These are phyloP conservation scores for Aspergillus ellipticus DNA, from an alignment of 495 filamentous ascomycete species.

Conservation along the genomic window DNA sequence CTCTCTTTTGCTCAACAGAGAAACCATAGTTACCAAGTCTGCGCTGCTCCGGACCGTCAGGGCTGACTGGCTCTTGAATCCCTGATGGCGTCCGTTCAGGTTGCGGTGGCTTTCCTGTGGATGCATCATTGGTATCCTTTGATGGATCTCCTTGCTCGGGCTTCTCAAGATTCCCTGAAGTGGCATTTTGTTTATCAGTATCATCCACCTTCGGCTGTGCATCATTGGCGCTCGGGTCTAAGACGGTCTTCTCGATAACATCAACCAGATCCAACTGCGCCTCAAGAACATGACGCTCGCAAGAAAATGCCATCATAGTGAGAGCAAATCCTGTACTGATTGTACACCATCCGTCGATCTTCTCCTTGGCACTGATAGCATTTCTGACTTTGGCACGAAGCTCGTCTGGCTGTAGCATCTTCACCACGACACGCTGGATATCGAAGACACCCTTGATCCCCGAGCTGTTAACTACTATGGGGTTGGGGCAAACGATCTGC, in stretches of 20 bases:
- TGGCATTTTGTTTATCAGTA: neutral
- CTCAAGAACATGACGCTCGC: conserved; percentile 8
- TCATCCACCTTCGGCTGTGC: neutral
- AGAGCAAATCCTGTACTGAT: conserved; percentile 17
- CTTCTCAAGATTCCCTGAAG: neutral
- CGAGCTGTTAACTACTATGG: conserved; percentile 14
- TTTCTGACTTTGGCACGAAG: conserved; percentile 12
- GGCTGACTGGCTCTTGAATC: neutral
- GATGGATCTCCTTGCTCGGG: neutral
- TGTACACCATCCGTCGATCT: conserved; percentile 20
- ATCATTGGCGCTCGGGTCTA: neutral
- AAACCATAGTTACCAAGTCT: conserved; percentile 1
- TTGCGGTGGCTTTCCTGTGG: neutral
- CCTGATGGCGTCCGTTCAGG: neutral
- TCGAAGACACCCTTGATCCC: conserved; percentile 20
- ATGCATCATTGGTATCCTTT: neutral
- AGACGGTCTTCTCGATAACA: conserved; percentile 9
- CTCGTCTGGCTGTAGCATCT: conserved; percentile 10
- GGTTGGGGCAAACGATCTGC: conserved; percentile 13
- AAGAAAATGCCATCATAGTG: conserved; percentile 15
- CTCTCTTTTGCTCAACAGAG: conserved; percentile 22
- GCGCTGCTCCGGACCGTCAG: neutral
- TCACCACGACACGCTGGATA: conserved; percentile 17
- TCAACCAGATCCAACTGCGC: conserved; percentile 15
- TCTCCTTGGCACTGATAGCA: conserved; percentile 9